Base-by-base conservation (phyloP, 495 filamentous ascomycete genomes). In the Cercophora newfieldiana region DNA sequence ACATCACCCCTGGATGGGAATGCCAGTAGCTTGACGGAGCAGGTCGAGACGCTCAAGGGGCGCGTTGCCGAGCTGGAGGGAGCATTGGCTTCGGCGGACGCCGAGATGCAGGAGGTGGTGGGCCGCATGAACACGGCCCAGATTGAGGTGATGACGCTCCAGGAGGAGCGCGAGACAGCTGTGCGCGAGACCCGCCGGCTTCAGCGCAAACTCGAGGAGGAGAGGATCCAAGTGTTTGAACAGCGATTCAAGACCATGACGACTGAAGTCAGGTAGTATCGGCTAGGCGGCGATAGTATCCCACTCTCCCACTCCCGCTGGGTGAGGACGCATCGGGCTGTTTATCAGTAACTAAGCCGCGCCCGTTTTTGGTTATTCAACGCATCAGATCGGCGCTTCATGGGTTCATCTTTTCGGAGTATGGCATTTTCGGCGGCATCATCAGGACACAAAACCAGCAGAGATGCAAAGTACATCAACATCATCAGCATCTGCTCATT, bases 51-150 rank as follows among this genome's bases (percentile, higher is more conserved):
- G 69, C 79, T 99, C 61, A 91, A 92, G 78, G 86, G 86, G 64
- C 71, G 74, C 29, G 77, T 79, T 21, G 56, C 71, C 33, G 92
- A 96, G 71, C 85, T 99, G 14, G 95, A 99, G 78, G 87, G 84
- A 62, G 90, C 93, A 12, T 82, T 98, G 21, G 79, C 83, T 25
- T 86, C 95, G 65, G 92, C 95, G 21, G 95, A 98, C 70, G 80
- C 82, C 63, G 94, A 97, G 82, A 97, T 99, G 95, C 87, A 94
- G 73, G 90, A 95, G 76, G 94, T 97, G 2, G 91, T 99, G 18
- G 82, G 89, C 61, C 84, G 90, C 61, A 97, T 99, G 93, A 97
- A 93, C 78, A 82, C 87, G 65, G 93, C 94, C 7, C 95, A 98
- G 80, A 93, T 97, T 63, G 93, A 97, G 78, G 95, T 99, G 44